Percentiles rank a stretch among this genome's conserved stretches.
These are phyloP conservation scores for Saccharomycopsis fermentans DNA, from an alignment of 805 yeast genomes.

Conservation along the genomic window DNA sequence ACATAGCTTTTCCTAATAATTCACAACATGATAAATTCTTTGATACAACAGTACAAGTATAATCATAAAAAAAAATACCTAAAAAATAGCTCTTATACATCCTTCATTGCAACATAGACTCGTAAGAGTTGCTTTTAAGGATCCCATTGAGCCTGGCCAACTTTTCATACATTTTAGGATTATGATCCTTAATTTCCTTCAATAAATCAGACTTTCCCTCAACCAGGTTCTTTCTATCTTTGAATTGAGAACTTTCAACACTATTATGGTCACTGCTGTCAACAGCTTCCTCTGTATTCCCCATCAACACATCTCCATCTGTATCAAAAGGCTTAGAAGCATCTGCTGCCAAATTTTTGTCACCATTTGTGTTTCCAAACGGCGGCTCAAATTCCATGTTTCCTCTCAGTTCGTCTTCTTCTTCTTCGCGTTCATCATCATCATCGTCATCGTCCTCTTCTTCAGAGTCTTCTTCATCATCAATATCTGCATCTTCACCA, in stretches of 20 bases:
- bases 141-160: constrained; percentile 6
- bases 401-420: constrained; percentile 22
- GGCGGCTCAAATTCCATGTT: background rate
- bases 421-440: constrained; percentile 19
- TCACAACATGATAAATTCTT: background rate
- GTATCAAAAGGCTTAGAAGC: background rate
- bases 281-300: background rate
- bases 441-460: background rate
- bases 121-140: constrained; percentile 2
- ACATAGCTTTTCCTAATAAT: background rate
- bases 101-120: background rate
- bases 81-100: too few relatives aligned
- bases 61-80: too few relatives aligned
- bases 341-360: too few relatives aligned
- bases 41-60: too few relatives aligned
- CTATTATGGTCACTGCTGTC: too few relatives aligned
- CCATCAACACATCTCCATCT: background rate
- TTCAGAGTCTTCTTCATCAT: background rate
- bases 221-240: background rate
- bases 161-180: constrained; percentile 8
- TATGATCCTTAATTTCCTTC: background rate
- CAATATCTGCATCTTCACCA: background rate
- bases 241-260: too few relatives aligned
- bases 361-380: too few relatives aligned
- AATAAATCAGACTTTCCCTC: background rate